Evolutionary conservation across 208 protist genomes (phyloP), one percentile per base, ranked within the genome.

Genomic region (Crithidia expoeki): DNA sequence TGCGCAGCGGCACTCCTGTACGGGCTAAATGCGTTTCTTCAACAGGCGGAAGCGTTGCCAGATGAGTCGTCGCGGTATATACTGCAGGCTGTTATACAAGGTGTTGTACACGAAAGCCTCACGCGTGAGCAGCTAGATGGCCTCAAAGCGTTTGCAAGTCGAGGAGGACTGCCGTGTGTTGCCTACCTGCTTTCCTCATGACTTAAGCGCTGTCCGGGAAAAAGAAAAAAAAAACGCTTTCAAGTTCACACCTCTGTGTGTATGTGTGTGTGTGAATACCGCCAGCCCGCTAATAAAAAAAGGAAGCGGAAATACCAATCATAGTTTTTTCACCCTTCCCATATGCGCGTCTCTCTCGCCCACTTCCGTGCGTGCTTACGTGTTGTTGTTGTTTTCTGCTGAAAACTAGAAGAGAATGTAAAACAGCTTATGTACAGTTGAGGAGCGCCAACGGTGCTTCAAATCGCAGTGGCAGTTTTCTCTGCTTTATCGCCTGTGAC

Each of bases 41-140:
- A 50, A 27, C 19, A 27, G 28, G 17, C 68, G 62, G 64, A 42
- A 36, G 17, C 34, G 42, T 49, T 75, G 56, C 75, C 68, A 42
- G 72, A 72, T 14, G 57, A 44, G 4, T 53, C 57, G 25, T 49
- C 72, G n/a, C 63, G 47, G 10, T 77, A 67, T 30, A 38, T 63
- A 25, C 25, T 77, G 36, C 72, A 49, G 6, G 58, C 52, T 25
- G 40, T 71, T 5, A 25, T 78, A 19, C 59, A 51, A 7, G 19
- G 34, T 17, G 58, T 46, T 5, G 4, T 78, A 53, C 50, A 44
- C 27, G 51, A 64, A 1, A 14, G 21, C 5, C 59, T 82, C 5
- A 38, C 71, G 33, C 25, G 16, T 10, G 76, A 70, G 49, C 60
- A 73, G 60, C 72, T 49, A 12, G 44, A 28, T 2, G 76, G 59